Percentiles rank a stretch among this genome's conserved stretches.
These are phyloP conservation scores for Rhododendron mucronatum DNA, from an alignment of 148 eudicot species.

Conservation along the genomic window DNA sequence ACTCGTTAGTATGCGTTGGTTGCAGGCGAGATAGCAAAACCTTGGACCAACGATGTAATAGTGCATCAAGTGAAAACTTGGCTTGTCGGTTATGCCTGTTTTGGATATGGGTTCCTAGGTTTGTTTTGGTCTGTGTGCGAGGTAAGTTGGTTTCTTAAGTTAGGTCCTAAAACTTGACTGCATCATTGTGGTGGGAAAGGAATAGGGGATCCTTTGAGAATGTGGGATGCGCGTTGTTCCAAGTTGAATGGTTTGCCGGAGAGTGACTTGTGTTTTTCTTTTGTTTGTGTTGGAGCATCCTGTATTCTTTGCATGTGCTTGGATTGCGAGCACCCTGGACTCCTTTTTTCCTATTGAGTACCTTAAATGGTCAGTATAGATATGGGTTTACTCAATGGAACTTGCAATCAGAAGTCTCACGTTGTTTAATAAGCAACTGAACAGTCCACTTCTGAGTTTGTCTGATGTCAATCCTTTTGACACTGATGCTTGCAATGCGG, in stretches of 20 bases:
- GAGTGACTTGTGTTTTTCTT: not conserved
- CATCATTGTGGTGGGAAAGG: constrained; percentile 6
- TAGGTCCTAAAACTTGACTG: not conserved
- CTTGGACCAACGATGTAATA: not conserved
- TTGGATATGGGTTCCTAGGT: not conserved
- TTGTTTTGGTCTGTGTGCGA: not conserved
- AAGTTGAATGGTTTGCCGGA: not conserved
- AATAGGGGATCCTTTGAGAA: not conserved
- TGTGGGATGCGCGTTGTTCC: not conserved
- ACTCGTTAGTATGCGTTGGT: not conserved
- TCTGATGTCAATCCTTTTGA: not conserved
- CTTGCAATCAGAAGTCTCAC: not conserved
- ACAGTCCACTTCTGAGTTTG: not conserved
- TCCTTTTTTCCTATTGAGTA: not conserved
- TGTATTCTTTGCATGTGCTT: not conserved
- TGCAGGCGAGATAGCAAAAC: not conserved
- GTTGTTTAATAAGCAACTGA: not conserved
- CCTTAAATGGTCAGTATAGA: not conserved
- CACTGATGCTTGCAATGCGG: not conserved
- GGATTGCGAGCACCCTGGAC: not conserved
- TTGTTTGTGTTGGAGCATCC: not conserved
- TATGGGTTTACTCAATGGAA: not conserved
- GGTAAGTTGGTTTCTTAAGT: not conserved
- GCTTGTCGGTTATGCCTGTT: not conserved
- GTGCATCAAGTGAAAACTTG: not conserved